Evolutionary conservation across 2,329 filamentous ascomycete genomes (phyloP).

Genomic region (Trichoderma oligosporum): DNA sequence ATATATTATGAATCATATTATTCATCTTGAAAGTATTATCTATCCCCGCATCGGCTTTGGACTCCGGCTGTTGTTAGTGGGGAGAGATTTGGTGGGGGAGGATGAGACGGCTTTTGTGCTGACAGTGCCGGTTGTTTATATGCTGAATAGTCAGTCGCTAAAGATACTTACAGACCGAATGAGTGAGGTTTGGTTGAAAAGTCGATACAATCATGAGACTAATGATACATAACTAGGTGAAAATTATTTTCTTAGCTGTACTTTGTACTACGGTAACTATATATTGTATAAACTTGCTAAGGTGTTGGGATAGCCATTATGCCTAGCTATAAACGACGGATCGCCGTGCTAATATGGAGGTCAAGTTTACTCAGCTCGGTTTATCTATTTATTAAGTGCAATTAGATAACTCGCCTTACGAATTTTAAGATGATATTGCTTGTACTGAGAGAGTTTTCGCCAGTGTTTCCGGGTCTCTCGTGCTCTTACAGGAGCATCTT

Average conservation of each 20-base stretch:
- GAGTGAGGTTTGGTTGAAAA: too few species aligned
- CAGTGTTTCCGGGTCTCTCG: not conserved
- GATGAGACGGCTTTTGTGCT: not conserved
- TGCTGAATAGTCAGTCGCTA: too few species aligned
- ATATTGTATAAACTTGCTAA: too few species aligned
- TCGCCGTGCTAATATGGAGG: not conserved
- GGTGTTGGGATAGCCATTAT: too few species aligned
- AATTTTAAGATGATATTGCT: not conserved
- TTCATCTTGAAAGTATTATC: too few species aligned
- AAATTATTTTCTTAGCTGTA: too few species aligned
- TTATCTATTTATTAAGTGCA: not conserved
- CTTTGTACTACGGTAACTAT: too few species aligned
- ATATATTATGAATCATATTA: not conserved
- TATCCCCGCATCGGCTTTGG: conserved; percentile 3
- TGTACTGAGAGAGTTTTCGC: not conserved
- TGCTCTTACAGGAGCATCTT: not conserved
- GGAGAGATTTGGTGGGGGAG: not conserved
- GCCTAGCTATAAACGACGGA: not conserved
- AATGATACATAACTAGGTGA: too few species aligned
- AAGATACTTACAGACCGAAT: too few species aligned
- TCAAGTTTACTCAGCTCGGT: not conserved
- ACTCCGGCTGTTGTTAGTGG: not conserved
- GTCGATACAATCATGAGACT: too few species aligned
- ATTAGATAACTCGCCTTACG: not conserved
- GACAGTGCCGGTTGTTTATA: not conserved